Percentiles rank a stretch among this genome's conserved stretches.
Evolutionary conservation across 1,284 basidiomycete genomes (phyloP).

Genomic region (Papiliotrema laurentii): DNA sequence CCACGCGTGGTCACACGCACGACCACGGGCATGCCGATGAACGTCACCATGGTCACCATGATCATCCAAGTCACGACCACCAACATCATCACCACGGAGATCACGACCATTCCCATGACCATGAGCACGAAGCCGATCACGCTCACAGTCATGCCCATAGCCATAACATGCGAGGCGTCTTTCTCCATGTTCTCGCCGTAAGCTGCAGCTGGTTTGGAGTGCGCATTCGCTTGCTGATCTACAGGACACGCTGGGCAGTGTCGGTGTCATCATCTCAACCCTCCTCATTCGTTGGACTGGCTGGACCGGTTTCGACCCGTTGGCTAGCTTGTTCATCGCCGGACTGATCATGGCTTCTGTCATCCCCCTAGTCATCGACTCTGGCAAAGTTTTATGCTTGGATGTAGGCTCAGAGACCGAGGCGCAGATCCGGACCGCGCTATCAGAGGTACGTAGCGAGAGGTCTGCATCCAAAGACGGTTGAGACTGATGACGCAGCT

Average conservation of each 20-base stretch:
- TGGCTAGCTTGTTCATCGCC: constrained; percentile 96
- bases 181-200: constrained; percentile 55
- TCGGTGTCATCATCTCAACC: constrained; percentile 98
- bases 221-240: constrained; percentile 6
- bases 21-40: constrained; percentile 18
- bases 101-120: constrained; percentile 41
- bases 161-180: constrained; percentile 99
- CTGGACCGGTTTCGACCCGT: constrained; percentile 99
- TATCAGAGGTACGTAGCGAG: constrained; percentile 64
- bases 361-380: constrained; percentile 89
- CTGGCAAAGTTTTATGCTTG: constrained; percentile 79
- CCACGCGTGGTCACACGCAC: constrained; percentile 48
- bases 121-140: constrained; percentile 55
- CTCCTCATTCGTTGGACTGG: constrained; percentile 92
- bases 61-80: constrained; percentile 23
- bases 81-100: constrained; percentile 54
- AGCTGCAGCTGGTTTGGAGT: too few relatives aligned
- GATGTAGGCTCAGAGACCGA: constrained; percentile 72
- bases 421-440: constrained; percentile 62
- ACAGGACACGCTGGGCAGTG: constrained; percentile 44
- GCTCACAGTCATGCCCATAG: constrained; percentile 61
- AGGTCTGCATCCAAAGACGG: background rate
- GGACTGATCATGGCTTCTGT: constrained; percentile 92
- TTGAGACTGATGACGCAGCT: constrained; percentile 50
- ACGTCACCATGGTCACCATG: constrained; percentile 43